Percentiles rank a stretch among this genome's conserved stretches.
These are phyloP conservation scores for Bacidia gigantensis DNA, from an alignment of 495 filamentous ascomycete genomes.

Conservation along the genomic window DNA sequence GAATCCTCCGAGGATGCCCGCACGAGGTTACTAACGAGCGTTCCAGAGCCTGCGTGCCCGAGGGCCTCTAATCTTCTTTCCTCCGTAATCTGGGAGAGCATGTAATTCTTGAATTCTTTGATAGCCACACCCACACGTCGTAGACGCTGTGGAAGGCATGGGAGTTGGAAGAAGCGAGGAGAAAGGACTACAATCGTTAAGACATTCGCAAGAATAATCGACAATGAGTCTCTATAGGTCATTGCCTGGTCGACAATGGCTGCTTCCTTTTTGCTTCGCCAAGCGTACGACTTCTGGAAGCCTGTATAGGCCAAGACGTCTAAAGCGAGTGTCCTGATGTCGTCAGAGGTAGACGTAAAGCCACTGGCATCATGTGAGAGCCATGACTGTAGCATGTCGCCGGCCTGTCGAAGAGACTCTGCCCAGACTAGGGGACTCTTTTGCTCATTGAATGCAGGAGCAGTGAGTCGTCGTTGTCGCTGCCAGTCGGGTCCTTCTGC, in stretches of 20 bases:
- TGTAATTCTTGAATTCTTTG: constrained; percentile 16
- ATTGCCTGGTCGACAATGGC: constrained; percentile 5
- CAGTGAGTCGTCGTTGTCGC: constrained; percentile 27
- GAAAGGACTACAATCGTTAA: neutral
- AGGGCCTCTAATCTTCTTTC: constrained; percentile 2
- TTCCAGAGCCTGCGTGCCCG: neutral
- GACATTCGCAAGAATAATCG: constrained; percentile 10
- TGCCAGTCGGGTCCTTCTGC: constrained; percentile 27
- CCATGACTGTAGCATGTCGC: constrained; percentile 28
- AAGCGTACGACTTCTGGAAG: constrained; percentile 24
- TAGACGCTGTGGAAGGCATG: constrained; percentile 20
- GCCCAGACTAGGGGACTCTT: constrained; percentile 30
- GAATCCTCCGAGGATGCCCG: constrained; percentile 9
- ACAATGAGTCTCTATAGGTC: constrained; percentile 20
- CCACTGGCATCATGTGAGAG: constrained; percentile 8
- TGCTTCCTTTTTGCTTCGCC: constrained; percentile 13
- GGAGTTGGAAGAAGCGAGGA: neutral
- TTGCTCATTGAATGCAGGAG: constrained; percentile 31
- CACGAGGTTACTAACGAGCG: constrained; percentile 13
- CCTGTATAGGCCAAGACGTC: constrained; percentile 30
- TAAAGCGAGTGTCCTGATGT: constrained; percentile 25
- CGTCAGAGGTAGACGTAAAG: constrained; percentile 20
- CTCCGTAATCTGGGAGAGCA: constrained; percentile 12
- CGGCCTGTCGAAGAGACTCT: constrained; percentile 26
- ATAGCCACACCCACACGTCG: constrained; percentile 21